Conservation (phyloP, 106 monocot species). For the Alisma plantagoaquatica region DNA sequence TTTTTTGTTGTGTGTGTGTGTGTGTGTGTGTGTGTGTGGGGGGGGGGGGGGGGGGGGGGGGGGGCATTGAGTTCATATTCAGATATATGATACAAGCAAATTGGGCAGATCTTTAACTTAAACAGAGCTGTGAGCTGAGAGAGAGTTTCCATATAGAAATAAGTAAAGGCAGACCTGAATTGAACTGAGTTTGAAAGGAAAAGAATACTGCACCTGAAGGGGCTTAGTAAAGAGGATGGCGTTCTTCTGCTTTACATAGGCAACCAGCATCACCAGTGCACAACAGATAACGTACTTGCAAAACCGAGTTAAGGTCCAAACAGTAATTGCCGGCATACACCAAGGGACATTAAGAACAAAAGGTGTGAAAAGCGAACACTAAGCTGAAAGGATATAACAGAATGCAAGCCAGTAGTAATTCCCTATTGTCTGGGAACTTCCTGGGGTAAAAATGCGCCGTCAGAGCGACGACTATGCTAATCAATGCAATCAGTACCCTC, state of each 20-base stretch:
- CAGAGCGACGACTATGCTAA: not conserved
- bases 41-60: too few relatives aligned
- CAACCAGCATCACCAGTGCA: not conserved
- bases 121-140: too few relatives aligned
- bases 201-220: not conserved
- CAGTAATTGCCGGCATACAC: not conserved
- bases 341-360: not conserved
- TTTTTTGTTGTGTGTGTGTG: too few relatives aligned
- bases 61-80: too few relatives aligned
- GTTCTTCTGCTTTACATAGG: not conserved
- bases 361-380: not conserved
- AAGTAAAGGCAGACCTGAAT: too few relatives aligned
- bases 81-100: too few relatives aligned
- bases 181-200: too few relatives aligned
- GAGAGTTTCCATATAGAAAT: too few relatives aligned
- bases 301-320: not conserved
- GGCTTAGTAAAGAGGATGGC: not conserved
- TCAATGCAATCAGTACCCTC: not conserved
- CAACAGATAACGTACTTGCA: not conserved
- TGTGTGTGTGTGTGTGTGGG: too few relatives aligned
- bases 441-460: not conserved
- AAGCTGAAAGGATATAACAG: not conserved
- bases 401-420: not conserved
- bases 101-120: too few relatives aligned
- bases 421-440: not conserved